A percentile compares a stretch with the other conserved stretches of the same genome.
These are phyloP conservation scores for Thymus mandschuricus DNA, from an alignment of 257 asterid genomes.

Conservation along the genomic window DNA sequence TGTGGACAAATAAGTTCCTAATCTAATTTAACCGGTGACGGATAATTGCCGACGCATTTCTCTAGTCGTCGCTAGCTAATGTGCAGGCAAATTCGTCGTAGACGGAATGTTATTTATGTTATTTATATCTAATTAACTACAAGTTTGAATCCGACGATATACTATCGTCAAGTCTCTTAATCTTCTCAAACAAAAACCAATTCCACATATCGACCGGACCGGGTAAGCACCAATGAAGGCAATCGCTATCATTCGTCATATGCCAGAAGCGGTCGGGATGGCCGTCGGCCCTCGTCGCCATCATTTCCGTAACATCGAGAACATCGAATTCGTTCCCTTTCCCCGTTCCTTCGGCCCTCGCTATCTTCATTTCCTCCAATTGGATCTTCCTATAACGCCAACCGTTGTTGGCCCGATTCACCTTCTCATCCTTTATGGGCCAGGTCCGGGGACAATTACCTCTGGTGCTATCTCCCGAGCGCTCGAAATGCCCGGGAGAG, in stretches of 20 bases:
- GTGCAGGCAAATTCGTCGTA: too few relatives aligned
- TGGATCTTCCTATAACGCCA: slow-evolving; percentile 43
- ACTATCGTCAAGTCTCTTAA: slow-evolving; percentile 17
- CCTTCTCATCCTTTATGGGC: slow-evolving; percentile 34
- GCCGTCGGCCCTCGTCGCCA: slow-evolving; percentile 53
- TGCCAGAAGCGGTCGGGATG: slow-evolving; percentile 53
- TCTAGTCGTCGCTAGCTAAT: too few relatives aligned
- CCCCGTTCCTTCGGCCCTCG: slow-evolving; percentile 37
- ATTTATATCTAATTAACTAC: too few relatives aligned
- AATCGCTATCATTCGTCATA: slow-evolving; percentile 43
- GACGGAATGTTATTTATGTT: too few relatives aligned
- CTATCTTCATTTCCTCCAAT: slow-evolving; percentile 46
- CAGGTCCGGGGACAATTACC: slow-evolving; percentile 51
- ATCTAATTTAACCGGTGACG: too few relatives aligned
- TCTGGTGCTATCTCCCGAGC: slow-evolving; percentile 56
- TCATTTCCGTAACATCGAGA: slow-evolving; percentile 50
- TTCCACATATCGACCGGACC: slow-evolving; percentile 68
- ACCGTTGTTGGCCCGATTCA: slow-evolving; percentile 16
- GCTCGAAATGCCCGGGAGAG: slow-evolving; percentile 58
- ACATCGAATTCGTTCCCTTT: slow-evolving; percentile 41
- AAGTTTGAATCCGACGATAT: too few relatives aligned
- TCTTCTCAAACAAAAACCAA: slow-evolving; percentile 48
- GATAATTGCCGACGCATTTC: too few relatives aligned
- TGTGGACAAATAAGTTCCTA: too few relatives aligned
- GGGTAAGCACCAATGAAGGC: slow-evolving; percentile 66